Evolutionary conservation across 2,329 filamentous ascomycete species (phyloP), one percentile per base, ranked within the genome.

Genomic region (Thyridium curvatum): DNA sequence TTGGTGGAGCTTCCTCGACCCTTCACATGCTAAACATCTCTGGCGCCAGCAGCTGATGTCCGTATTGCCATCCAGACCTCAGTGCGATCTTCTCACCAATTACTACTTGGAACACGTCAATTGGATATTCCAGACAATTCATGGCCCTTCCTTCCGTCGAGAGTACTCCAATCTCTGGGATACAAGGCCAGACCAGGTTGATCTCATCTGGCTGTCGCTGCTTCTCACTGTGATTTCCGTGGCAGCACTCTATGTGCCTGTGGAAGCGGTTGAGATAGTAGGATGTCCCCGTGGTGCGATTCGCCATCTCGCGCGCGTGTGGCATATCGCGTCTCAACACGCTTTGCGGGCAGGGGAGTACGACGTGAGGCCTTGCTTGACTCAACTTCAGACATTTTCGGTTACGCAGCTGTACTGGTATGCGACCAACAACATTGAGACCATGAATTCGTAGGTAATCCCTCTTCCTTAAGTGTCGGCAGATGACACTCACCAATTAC

Each of bases 71-170:
- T 42, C 44, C n/a, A 34, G 41, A 18, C 37, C 46, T 7, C 38
- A 45, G 33, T 55, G 51, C 34, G 54, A 56, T 31, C 40, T 52
- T 2, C 47, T 58, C 3, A 37, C 52, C 16, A 46, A 41, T 21
- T 55, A 54, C 35, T 59, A 52, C 40, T 35, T 56, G 14, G 51
- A 56, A 28, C 51, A 59, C 29, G 45, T 57, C 44, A 52, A 58
- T 37, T 56, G 51, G 46, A 44, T 57, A 8, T 55, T 54, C 39
- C 55, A 59, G 32, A 44, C 39, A 16, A 39, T 44, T 7, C 44
- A 46, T 30, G 40, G 38, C 2, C 44, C 46, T 2, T 48, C 46
- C 3, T 48, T 48, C 16, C 40, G 46, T 3, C 37, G 41, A 12
- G 46, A 51, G 36, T 58, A 58, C 37, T 43, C 46, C 2, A 30